Percentiles rank a stretch among this genome's conserved stretches.
Conservation (phyloP, 257 asterid genomes). For the Jacaranda copaia region DNA sequence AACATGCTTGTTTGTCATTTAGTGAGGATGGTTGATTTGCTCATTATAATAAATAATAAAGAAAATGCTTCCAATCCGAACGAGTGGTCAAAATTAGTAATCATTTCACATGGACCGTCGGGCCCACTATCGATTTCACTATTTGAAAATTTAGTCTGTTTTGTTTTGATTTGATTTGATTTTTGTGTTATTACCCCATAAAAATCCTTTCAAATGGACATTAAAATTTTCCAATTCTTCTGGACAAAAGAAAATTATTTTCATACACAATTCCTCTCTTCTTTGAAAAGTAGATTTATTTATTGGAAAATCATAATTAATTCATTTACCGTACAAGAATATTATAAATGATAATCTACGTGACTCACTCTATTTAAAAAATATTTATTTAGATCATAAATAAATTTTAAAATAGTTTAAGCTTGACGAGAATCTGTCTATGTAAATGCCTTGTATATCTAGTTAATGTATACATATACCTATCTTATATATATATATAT, state of each 20-base stretch:
- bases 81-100: slow-evolving; percentile 28
- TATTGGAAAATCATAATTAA: no score
- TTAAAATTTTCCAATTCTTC: not conserved
- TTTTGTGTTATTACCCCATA: not conserved
- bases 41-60: slow-evolving; percentile 2
- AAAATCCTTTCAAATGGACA: slow-evolving; percentile 4
- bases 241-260: not conserved
- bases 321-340: no score
- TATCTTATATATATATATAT: no score
- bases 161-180: not conserved
- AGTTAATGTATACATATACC: no score
- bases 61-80: not conserved
- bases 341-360: no score
- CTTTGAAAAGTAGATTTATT: no score
- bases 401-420: no score
- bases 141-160: not conserved
- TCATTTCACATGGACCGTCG: not conserved
- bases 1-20: not conserved
- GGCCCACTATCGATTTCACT: not conserved
- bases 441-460: no score
- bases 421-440: no score
- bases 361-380: no score
- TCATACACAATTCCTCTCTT: not conserved
- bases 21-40: slow-evolving; percentile 8
- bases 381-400: no score